A percentile compares a stretch with the other conserved stretches of the same genome.
phyloP scores from a whole-genome alignment of 139 green algal species.

The Chlamydomonas eustigma region DNA sequence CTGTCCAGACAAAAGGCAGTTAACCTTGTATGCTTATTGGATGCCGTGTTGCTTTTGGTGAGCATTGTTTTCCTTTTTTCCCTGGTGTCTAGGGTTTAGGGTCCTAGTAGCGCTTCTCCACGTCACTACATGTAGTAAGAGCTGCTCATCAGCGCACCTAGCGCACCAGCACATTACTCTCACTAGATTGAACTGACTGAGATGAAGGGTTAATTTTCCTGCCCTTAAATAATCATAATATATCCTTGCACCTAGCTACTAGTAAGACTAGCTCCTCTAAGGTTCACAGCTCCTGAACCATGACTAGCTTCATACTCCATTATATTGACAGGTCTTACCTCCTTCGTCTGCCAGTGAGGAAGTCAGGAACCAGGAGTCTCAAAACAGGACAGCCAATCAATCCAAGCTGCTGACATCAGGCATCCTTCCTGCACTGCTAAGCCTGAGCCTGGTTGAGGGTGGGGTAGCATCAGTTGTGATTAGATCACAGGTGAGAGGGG shows the following conservation, averaged over 20 bases:
- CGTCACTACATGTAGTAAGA: no score
- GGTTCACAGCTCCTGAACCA: background rate
- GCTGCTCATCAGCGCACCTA: no score
- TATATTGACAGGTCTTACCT: background rate
- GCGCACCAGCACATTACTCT: no score
- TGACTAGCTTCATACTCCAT: background rate
- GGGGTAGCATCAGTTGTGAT: slow-evolving; percentile 35
- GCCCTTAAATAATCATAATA: no score
- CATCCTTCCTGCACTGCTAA: slow-evolving; percentile 33
- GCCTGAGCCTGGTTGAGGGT: slow-evolving; percentile 21
- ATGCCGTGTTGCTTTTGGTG: slow-evolving; percentile 58
- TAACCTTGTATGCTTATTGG: slow-evolving; percentile 65
- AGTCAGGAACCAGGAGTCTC: slow-evolving; percentile 13
- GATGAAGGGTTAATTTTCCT: no score
- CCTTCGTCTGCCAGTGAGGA: background rate
- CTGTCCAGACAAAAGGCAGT: slow-evolving; percentile 48
- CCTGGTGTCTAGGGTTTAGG: background rate
- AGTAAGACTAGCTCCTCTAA: no score
- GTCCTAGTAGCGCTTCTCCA: no score
- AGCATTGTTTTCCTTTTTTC: no score
- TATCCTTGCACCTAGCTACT: no score
- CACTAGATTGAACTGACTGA: no score
- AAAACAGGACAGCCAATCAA: slow-evolving; percentile 44
- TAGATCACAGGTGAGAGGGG: slow-evolving; percentile 41
- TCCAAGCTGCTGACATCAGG: slow-evolving; percentile 34